Evolutionary conservation across 768 basidiomycete species (phyloP), one percentile per base, ranked within the genome.

Genomic region (Amanita molliuscula): DNA sequence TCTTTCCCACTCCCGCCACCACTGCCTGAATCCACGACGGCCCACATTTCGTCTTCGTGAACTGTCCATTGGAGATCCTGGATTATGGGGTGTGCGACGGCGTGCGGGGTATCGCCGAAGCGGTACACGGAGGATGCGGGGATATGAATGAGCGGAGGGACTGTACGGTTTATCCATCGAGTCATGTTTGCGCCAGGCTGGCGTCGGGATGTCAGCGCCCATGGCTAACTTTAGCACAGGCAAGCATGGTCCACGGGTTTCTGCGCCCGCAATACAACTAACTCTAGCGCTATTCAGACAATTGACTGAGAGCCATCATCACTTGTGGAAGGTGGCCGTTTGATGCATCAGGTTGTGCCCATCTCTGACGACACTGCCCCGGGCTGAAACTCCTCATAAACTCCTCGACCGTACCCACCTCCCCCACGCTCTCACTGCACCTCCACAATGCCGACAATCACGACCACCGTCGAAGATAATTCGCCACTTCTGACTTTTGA

Each of bases 31-130:
- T 81, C 80, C 3, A 91, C 71, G 7, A 91, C 72, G 0, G 83
- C 88, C 89, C 89, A 91, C 13, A 72, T 79, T 59, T 89, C 77
- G 23, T 73, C 73, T 16, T 81, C 72, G 20, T 72, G 63, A 0
- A 85, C 70, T 5, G 70, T 76, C 84, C 84, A 86, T 11, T 71
- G 47, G 13, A 47, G 23, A 26, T 37, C 34, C 13, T 36, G 23
- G 9, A 47, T 25, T 18, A 47, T 23, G 2, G 47, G 47, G 9
- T 3, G 20, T 18, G 26, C 1, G 18, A 5, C 5, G 1, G 29
- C 13, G 31, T 29, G 44, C 21, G 44, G 31, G 4, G 26, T 26
- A 9, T 44, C 42, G 8, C 33, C 44, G 20, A 46, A 46, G 31
- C 20, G 31, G 33, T 46, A 46, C 23, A 46, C 18, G 3, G 44